Evolutionary conservation across 78 protist species (phyloP).

Genomic region (Parvularia atlantis): DNA sequence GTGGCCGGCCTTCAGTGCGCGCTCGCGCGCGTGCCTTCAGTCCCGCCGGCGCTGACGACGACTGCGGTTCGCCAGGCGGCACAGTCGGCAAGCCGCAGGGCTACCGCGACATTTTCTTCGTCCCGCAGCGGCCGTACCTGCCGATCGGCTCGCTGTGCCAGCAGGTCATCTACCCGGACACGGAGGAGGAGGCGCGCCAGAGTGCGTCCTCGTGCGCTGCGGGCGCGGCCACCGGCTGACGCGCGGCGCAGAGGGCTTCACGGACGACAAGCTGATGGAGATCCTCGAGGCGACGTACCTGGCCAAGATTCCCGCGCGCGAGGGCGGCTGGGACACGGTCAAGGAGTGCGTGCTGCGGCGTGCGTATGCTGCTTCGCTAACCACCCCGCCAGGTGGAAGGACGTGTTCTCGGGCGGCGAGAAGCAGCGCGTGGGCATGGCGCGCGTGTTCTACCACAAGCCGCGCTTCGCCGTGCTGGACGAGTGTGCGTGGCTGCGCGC

Average conservation of each 20-base stretch:
- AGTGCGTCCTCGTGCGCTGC: too few species aligned
- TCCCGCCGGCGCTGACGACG: too few species aligned
- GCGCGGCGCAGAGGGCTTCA: conserved; percentile 7
- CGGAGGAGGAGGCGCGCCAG: too few species aligned
- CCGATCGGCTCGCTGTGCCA: conserved; percentile 30
- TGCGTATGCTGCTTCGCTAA: too few species aligned
- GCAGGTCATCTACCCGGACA: conserved; percentile 23
- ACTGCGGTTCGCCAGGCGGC: too few species aligned
- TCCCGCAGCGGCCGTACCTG: conserved; percentile 41
- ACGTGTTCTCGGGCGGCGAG: conserved; percentile 60
- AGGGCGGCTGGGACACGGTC: conserved; percentile 17
- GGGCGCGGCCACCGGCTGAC: too few species aligned
- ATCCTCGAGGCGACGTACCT: background rate
- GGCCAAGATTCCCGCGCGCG: conserved; percentile 1
- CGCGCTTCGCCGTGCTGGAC: conserved; percentile 57
- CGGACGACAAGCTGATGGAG: conserved; percentile 16
- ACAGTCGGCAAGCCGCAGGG: background rate
- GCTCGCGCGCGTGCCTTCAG: too few species aligned
- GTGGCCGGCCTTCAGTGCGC: conserved; percentile 67
- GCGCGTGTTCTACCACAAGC: conserved; percentile 51
- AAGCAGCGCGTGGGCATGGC: conserved; percentile 47
- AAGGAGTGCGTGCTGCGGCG: too few species aligned
- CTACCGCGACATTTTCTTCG: background rate
- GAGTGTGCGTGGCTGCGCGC: conserved; percentile 21
- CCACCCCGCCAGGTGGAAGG: too few species aligned